Conservation (phyloP, 2,329 filamentous ascomycete species). For the Penicillium sp. region DNA sequence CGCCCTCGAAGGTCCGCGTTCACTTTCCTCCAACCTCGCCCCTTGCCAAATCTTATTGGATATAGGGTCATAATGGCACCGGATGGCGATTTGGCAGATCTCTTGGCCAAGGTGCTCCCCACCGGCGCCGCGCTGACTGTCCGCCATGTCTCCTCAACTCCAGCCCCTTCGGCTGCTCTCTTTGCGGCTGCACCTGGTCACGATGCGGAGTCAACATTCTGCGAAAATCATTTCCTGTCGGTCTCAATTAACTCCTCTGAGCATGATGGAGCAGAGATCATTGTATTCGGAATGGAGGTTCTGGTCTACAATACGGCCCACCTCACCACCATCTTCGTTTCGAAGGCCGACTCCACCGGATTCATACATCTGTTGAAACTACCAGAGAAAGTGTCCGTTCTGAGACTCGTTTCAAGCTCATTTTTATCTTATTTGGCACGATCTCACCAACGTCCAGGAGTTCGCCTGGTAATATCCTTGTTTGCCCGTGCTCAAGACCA, state of each 20-base stretch:
- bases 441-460: constrained; percentile 64
- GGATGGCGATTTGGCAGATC: constrained; percentile 45
- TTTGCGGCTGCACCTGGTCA: constrained; percentile 76
- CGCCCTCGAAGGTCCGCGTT: constrained; percentile 19
- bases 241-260: constrained; percentile 53
- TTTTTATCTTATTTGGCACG: constrained; percentile 78
- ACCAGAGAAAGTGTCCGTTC: constrained; percentile 69
- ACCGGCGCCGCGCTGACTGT: constrained; percentile 65
- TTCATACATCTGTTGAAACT: constrained; percentile 69
- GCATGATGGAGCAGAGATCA: constrained; percentile 53
- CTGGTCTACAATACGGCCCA: constrained; percentile 81
- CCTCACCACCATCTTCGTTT: constrained; percentile 87
- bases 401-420: constrained; percentile 68
- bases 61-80: constrained; percentile 30
- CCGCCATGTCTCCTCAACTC: constrained; percentile 86
- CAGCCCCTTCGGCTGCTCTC: constrained; percentile 72
- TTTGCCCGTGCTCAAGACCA: constrained; percentile 92
- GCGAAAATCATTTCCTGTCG: constrained; percentile 79
- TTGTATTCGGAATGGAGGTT: constrained; percentile 84
- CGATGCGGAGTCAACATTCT: constrained; percentile 75
- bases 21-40: constrained; percentile 24
- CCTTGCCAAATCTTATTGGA: constrained; percentile 24
- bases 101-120: constrained; percentile 58
- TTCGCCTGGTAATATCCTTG: constrained; percentile 77
- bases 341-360: constrained; percentile 95